Evolutionary conservation across 2,329 filamentous ascomycete species (phyloP), one percentile per base, ranked within the genome.

Genomic region (Chaetothyriales sp.): DNA sequence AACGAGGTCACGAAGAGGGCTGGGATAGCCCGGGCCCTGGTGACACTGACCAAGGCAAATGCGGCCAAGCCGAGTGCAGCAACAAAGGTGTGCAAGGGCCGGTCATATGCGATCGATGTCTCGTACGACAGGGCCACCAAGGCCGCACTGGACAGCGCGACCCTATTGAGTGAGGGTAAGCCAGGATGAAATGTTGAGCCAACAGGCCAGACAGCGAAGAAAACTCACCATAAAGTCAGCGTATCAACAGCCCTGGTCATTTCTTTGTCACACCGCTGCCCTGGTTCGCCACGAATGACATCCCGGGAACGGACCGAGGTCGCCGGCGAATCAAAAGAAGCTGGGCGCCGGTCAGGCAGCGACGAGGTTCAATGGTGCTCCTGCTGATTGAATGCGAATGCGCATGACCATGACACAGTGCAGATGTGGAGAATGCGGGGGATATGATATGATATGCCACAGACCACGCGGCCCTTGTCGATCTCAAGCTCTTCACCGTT

Each of bases 81-180:
- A 39, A 70, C 62, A 18, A 65, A 60, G 5, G 70, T 66, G 55
- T 70, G 70, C 12, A 73, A 56, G 3, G 73, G 72, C 47, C 68
- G 70, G 56, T 74, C 67, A 56, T 68, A 68, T 51, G 65, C 67
- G 49, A 65, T 67, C 5, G 68, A 68, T 19, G 62, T 62, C 49
- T 60, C 61, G 22, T 67, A 64, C n/a, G 65, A 63, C 10, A 63
- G 61, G 19, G 60, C 54, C 8, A 69, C 59, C 44, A 66, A 63
- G 26, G 60, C 60, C 44, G 62, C 65, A 51, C 62, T 65, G n/a
- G 65, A 22, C 47, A 68, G 2, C 22, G 52, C 54, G 18, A 53
- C 32, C 32, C 32, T 39, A 15, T 15, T 12, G 10, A 15, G 12
- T 15, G 32, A 10, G 3, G 15, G 5, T 39, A 9, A 39, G 32